A percentile compares a stretch with the other conserved stretches of the same genome.
These are phyloP conservation scores for Avena atlantica DNA, from an alignment of 176 grass and related monocot species.

Conservation along the genomic window DNA sequence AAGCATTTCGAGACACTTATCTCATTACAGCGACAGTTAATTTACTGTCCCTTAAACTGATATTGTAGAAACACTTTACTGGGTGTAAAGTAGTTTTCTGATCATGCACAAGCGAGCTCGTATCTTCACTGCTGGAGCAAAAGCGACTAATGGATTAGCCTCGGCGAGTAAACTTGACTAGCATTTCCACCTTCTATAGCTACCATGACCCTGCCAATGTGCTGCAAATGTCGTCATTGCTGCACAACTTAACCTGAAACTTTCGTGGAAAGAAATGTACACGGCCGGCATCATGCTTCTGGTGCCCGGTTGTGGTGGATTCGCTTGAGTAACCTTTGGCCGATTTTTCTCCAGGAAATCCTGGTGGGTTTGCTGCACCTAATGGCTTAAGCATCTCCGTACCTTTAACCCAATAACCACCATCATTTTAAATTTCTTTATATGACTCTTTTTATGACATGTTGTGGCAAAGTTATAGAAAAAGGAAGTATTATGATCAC, in stretches of 20 bases:
- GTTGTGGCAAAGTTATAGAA: no score
- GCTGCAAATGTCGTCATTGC: neutral
- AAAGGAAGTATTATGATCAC: no score
- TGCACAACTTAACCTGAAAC: neutral
- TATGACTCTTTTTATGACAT: no score
- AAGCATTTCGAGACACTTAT: neutral
- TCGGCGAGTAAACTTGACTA: neutral
- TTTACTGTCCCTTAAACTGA: neutral
- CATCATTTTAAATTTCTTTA: no score
- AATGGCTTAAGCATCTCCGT: no score
- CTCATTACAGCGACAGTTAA: neutral
- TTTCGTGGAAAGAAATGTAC: conserved; percentile 20
- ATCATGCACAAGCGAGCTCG: neutral
- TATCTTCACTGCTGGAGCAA: neutral
- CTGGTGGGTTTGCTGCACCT: no score
- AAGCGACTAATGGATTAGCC: neutral
- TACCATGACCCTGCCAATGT: neutral
- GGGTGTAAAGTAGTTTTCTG: neutral
- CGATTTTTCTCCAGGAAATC: no score
- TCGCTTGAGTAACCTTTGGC: neutral
- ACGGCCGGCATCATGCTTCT: conserved; percentile 5
- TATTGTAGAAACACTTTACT: neutral
- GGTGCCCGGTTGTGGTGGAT: neutral
- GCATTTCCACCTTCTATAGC: neutral
- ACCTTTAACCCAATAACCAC: no score